Percentiles rank a stretch among this genome's conserved stretches.
These are phyloP conservation scores for Rhodomyrtus psidioides DNA, from an alignment of 441 rosid genomes.

Conservation along the genomic window DNA sequence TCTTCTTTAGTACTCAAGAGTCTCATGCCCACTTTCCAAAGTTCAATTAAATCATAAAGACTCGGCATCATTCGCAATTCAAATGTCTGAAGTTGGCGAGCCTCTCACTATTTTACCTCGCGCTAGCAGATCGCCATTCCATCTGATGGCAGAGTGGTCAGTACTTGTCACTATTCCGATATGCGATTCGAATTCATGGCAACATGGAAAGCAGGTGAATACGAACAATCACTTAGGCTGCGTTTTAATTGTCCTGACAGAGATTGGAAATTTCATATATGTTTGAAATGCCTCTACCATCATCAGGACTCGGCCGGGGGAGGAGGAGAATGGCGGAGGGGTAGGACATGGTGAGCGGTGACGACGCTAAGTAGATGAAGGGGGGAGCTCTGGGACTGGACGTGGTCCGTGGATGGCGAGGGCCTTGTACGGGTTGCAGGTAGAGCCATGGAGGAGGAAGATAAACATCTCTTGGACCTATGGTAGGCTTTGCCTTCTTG, in stretches of 20 bases:
- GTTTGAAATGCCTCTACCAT: neutral
- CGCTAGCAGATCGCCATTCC: neutral
- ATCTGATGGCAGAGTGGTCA: neutral
- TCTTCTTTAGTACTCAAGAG: neutral
- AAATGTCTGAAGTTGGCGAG: neutral
- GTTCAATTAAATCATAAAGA: neutral
- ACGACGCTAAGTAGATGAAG: too few species aligned
- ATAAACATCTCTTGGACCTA: conserved; percentile 66
- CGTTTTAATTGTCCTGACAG: neutral
- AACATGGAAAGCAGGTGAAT: neutral
- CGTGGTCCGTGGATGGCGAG: too few species aligned
- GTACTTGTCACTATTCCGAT: neutral
- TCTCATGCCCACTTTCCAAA: neutral
- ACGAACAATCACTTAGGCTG: neutral
- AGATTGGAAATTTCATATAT: neutral
- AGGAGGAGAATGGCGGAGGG: too few species aligned
- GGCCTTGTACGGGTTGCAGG: too few species aligned
- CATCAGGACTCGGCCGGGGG: too few species aligned
- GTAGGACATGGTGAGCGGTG: too few species aligned
- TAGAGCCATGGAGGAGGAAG: conserved; percentile 59
- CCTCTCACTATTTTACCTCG: neutral
- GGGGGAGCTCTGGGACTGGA: too few species aligned
- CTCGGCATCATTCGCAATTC: neutral
- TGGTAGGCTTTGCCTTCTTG: conserved; percentile 64
- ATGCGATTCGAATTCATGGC: neutral